Conservation (phyloP, 345 rosid species). For the Eucalyptus brandiana region DNA sequence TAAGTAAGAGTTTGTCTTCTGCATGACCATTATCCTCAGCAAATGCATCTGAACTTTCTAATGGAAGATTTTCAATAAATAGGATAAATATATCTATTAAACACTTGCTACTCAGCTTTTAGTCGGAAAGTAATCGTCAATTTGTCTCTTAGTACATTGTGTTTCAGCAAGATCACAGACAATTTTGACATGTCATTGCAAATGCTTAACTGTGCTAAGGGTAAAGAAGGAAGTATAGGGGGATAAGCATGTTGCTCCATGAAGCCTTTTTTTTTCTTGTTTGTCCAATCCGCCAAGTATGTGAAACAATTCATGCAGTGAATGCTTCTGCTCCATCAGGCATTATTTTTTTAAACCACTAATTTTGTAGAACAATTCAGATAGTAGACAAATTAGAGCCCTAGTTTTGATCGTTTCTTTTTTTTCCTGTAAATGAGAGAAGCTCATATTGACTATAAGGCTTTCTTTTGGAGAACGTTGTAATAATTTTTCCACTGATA, state of each 20-base stretch:
- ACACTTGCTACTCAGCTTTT: not conserved
- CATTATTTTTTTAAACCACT: not conserved
- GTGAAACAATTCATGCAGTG: not conserved
- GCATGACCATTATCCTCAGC: not conserved
- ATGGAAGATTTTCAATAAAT: not conserved
- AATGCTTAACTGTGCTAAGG: not conserved
- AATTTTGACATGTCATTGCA: not conserved
- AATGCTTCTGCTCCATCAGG: not conserved
- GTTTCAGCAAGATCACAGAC: not conserved
- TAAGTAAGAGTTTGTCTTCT: not conserved
- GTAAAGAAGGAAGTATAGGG: not conserved
- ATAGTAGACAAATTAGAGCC: not conserved
- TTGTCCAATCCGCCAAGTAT: not conserved
- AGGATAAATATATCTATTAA: not conserved
- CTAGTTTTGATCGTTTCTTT: not conserved
- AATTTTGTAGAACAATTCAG: not conserved
- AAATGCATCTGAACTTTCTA: not conserved
- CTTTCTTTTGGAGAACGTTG: not conserved
- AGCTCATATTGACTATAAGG: not conserved
- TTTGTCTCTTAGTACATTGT: not conserved
- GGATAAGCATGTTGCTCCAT: not conserved
- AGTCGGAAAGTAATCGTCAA: not conserved
- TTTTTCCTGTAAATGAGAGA: not conserved
- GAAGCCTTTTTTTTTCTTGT: not conserved
- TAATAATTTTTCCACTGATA: not conserved